Evolutionary conservation across 768 basidiomycete species (phyloP).

Genomic region (Xerocomellus intermedius): DNA sequence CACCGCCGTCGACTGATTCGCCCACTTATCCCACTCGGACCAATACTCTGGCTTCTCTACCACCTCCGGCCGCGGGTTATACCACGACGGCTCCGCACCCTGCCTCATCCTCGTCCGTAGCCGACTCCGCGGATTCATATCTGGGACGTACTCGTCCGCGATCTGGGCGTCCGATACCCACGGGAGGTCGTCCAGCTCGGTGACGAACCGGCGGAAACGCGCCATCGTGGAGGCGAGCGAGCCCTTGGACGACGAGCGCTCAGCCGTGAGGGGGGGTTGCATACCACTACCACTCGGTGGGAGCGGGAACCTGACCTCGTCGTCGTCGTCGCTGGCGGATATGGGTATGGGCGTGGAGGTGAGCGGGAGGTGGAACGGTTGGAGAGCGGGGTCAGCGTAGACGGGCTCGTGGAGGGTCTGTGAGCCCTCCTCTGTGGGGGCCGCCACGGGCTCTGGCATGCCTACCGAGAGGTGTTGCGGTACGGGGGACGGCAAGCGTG

Average conservation of each 20-base stretch:
- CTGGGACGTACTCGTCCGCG: constrained; percentile 45
- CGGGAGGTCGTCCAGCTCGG: constrained; percentile 39
- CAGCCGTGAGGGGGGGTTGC: background rate
- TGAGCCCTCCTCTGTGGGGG: constrained; percentile 10
- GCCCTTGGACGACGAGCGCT: constrained; percentile 4
- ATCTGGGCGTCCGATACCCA: constrained; percentile 44
- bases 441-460: background rate
- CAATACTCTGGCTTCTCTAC: constrained; percentile 4
- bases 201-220: constrained; percentile 37
- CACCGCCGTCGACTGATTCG: constrained; percentile 20
- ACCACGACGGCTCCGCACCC: constrained; percentile 30
- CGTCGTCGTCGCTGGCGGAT: background rate
- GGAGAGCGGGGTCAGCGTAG: background rate
- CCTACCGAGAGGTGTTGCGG: background rate
- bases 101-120: constrained; percentile 8
- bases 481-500: background rate
- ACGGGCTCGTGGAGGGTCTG: constrained; percentile 19
- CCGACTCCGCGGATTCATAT: constrained; percentile 21
- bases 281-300: background rate
- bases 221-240: constrained; percentile 28
- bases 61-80: constrained; percentile 17
- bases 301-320: background rate
- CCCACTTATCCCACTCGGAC: constrained; percentile 26
- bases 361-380: background rate
- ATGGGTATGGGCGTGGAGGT: background rate